Conservation (phyloP, 1,284 basidiomycete species). For the Microbotryum lychnidis-dioicae region DNA sequence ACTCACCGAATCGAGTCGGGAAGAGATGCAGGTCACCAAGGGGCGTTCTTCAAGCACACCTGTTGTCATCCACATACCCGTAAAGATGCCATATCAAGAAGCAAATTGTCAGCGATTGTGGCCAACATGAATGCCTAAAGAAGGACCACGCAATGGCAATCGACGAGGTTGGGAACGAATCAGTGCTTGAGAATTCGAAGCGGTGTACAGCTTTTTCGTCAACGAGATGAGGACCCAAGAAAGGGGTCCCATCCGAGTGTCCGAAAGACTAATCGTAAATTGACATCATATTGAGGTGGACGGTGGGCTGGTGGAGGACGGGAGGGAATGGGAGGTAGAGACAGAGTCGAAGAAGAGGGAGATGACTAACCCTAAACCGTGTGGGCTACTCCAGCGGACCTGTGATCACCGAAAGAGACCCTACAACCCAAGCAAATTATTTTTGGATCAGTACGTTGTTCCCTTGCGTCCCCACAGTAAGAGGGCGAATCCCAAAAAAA, state of each 20-base stretch:
- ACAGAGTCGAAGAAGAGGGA: neutral
- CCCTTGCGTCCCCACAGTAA: neutral
- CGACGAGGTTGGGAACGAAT: too few relatives aligned
- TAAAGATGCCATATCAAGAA: too few relatives aligned
- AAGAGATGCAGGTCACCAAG: too few relatives aligned
- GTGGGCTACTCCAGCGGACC: neutral
- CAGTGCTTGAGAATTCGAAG: too few relatives aligned
- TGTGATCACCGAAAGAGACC: neutral
- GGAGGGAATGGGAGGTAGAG: neutral
- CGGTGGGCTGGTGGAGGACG: neutral
- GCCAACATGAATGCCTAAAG: too few relatives aligned
- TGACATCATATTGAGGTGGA: neutral
- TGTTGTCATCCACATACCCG: too few relatives aligned
- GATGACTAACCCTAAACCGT: neutral
- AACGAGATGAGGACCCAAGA: neutral
- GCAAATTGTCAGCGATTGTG: too few relatives aligned
- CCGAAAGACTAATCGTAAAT: constrained; percentile 23
- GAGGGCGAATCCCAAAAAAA: neutral
- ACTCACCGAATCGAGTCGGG: too few relatives aligned
- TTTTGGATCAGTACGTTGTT: neutral
- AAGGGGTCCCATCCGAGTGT: neutral
- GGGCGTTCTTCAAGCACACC: too few relatives aligned
- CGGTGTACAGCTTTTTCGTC: too few relatives aligned
- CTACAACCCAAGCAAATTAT: neutral
- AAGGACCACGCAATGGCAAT: too few relatives aligned